Evolutionary conservation across 345 rosid genomes (phyloP), one percentile per base, ranked within the genome.

Genomic region (rapeseed (Brassica napus)): DNA sequence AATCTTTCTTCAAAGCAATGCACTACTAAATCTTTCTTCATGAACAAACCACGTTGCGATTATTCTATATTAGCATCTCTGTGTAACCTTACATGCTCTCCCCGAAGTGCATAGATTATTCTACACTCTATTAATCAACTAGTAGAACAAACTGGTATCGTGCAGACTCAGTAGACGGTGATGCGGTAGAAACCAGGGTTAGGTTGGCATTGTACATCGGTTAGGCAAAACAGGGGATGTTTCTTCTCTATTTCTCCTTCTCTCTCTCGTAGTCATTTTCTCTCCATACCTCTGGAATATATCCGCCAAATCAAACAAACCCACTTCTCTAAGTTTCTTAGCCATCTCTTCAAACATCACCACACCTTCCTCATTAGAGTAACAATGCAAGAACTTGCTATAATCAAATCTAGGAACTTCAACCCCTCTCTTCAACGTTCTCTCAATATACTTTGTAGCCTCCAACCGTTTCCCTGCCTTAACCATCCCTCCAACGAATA

Each of bases 401-500:
- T 94, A 92, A 88, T 94, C 97, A 73, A 92, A 92, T 70, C 89
- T 85, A 66, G 90, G 93, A 59, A 94, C 98, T 83, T 92, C 97
- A 9, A 85, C 76, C 63, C 97, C 90, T 75, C 92, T 78, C 42
- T 87, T 75, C 82, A 90, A 59, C 14, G 84, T 83, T 75, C 98
- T 86, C 89, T 92, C 94, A 21, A 90, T 87, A 65, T 85, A 94
- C 82, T 92, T 92, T 10, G 94, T 85, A 4, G 92, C 89, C 69
- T 93, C 97, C 60, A 90, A 73, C 42, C 83, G 78, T 83, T 87
- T 92, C 32, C 91, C 97, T 0, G 93, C 97, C 84, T 89, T 94
- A 2, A 92, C 88, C 87, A 94, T 78, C n/a, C 98, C 97, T 35
- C 97, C 98, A 37, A 94, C 87, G 63, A 94, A 94, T 71, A 94